Percentiles rank a stretch among this genome's conserved stretches.
phyloP scores from a whole-genome alignment of 768 basidiomycete species.

The Xerocomellus dryophilus region DNA sequence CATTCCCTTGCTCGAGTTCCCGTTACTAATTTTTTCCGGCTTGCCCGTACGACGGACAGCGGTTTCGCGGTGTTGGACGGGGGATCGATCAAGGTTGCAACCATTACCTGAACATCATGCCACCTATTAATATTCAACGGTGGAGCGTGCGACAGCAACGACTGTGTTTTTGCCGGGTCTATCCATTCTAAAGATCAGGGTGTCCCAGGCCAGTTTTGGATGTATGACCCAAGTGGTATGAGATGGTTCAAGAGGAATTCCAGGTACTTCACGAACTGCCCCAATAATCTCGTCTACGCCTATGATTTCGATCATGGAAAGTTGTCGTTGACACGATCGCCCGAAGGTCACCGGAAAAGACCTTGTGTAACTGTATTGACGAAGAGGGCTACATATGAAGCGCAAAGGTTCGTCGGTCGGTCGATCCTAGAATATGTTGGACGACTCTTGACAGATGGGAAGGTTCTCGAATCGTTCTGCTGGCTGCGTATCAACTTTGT shows the following conservation, averaged over 20 bases:
- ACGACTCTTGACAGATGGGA: slow-evolving; percentile 50
- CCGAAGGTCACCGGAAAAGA: slow-evolving; percentile 46
- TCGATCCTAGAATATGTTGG: background rate
- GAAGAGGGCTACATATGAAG: slow-evolving; percentile 64
- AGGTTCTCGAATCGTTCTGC: slow-evolving; percentile 54
- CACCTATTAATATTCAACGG: slow-evolving; percentile 56
- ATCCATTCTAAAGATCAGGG: slow-evolving; percentile 46
- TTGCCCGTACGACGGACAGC: slow-evolving; percentile 22
- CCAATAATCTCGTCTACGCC: slow-evolving; percentile 59
- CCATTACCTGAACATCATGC: slow-evolving; percentile 46
- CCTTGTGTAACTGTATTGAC: slow-evolving; percentile 69
- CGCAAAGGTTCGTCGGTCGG: slow-evolving; percentile 42
- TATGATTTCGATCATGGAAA: slow-evolving; percentile 35
- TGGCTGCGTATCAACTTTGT: background rate
- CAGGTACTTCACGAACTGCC: slow-evolving; percentile 71
- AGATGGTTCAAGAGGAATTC: slow-evolving; percentile 3
- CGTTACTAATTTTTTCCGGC: background rate
- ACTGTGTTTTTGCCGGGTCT: slow-evolving; percentile 68
- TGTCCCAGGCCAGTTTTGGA: slow-evolving; percentile 56
- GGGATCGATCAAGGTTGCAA: slow-evolving; percentile 36
- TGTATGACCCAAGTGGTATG: slow-evolving; percentile 66
- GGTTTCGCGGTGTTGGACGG: slow-evolving; percentile 19
- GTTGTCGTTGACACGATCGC: slow-evolving; percentile 45
- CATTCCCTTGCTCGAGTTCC: background rate
- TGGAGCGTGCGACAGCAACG: slow-evolving; percentile 62